Percentiles rank a stretch among this genome's conserved stretches.
Evolutionary conservation across 257 asterid species (phyloP).

Genomic region (Anisodus tanguticus): DNA sequence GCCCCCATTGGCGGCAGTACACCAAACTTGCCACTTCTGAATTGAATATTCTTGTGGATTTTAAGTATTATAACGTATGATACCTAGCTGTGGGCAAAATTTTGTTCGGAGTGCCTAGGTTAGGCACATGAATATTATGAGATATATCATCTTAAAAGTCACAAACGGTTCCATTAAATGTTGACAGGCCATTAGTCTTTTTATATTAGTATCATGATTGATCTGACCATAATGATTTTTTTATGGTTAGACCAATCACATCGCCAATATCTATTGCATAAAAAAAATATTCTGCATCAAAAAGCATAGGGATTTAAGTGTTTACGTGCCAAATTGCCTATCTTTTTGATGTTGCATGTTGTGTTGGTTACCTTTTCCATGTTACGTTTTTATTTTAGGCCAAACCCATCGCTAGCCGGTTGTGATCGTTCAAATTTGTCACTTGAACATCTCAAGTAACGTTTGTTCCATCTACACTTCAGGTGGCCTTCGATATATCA

Average conservation of each 20-base stretch:
- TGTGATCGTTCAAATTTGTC: no score
- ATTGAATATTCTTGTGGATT: conserved; percentile 40
- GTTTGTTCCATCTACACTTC: no score
- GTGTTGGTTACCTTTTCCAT: not conserved
- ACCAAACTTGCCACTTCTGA: conserved; percentile 43
- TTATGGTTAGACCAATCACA: not conserved
- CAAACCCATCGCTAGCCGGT: no score
- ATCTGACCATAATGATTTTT: not conserved
- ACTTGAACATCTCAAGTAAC: no score
- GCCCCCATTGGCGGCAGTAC: conserved; percentile 71
- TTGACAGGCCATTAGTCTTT: conserved; percentile 1
- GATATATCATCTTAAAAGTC: not conserved
- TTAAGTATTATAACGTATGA: conserved; percentile 36
- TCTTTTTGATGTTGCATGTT: conserved; percentile 27
- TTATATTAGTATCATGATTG: not conserved
- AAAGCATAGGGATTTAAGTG: not conserved
- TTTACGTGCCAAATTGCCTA: conserved; percentile 25
- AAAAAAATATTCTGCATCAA: not conserved
- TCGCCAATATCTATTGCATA: conserved; percentile 18
- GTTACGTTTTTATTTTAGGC: not conserved
- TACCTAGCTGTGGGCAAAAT: not conserved
- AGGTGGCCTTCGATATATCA: no score
- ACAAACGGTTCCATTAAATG: not conserved
- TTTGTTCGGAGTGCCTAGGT: conserved; percentile 19
- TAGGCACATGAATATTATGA: conserved; percentile 28